These are phyloP conservation scores for Panaeolus papilionaceus DNA, from an alignment of 768 basidiomycete genomes.

Conservation along the genomic window DNA sequence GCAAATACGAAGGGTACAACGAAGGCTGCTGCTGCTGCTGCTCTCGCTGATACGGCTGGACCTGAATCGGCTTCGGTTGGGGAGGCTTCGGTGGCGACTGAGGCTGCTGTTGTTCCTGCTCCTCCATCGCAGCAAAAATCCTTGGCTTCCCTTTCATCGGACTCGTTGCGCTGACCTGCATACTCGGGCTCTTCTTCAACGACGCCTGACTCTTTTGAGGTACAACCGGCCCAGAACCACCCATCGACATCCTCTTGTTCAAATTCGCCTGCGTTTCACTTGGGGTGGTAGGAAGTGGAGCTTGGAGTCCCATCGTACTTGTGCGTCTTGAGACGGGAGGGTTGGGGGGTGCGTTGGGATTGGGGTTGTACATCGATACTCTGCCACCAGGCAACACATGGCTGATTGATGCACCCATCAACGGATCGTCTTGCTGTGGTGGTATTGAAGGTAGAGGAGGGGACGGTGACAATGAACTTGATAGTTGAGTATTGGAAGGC, in stretches of 20 bases:
- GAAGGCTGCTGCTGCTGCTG: not conserved
- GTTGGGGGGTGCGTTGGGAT: not conserved
- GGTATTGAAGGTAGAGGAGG: not conserved
- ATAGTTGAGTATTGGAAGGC: not conserved
- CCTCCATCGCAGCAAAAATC: conserved; percentile 66
- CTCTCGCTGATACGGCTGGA: not conserved
- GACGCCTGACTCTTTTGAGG: conserved; percentile 25
- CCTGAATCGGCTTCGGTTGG: not conserved
- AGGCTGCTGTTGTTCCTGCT: conserved; percentile 22
- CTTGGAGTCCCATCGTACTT: conserved; percentile 23
- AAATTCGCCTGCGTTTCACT: conserved; percentile 14
- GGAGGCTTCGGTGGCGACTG: conserved; percentile 8
- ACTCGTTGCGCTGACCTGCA: conserved; percentile 27
- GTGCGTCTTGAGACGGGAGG: not conserved
- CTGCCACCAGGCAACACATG: not conserved
- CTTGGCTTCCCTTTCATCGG: conserved; percentile 56
- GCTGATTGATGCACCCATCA: not conserved
- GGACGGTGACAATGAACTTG: not conserved
- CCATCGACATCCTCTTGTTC: conserved; percentile 16
- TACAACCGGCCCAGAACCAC: not conserved
- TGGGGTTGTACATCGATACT: conserved; percentile 8
- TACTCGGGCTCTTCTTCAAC: conserved; percentile 31
- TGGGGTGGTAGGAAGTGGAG: conserved; percentile 19
- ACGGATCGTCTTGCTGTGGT: not conserved
- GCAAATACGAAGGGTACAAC: not conserved